phyloP scores from a whole-genome alignment of 768 basidiomycete species.

The Cyathus striatus region DNA sequence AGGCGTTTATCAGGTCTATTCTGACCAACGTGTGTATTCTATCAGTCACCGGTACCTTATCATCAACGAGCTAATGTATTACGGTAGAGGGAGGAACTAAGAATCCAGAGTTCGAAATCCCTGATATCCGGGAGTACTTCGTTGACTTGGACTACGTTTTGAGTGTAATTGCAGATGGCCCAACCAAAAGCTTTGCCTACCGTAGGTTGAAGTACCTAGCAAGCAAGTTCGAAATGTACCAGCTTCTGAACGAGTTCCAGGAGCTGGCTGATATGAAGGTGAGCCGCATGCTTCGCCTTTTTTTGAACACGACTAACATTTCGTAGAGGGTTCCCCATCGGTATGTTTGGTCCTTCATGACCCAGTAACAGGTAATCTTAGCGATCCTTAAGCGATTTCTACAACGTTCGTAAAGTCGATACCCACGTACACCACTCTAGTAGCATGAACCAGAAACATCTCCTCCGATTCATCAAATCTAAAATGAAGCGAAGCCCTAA shows the following conservation, averaged over 20 bases:
- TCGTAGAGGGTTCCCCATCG: constrained; percentile 75
- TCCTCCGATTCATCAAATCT: constrained; percentile 97
- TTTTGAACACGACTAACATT: neutral
- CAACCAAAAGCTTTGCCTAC: constrained; percentile 94
- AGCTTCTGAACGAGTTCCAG: constrained; percentile 86
- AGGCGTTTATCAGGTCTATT: constrained; percentile 89
- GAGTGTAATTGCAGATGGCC: constrained; percentile 88
- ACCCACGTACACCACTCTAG: constrained; percentile 99
- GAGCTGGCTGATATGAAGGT: constrained; percentile 98
- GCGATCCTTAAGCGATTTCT: constrained; percentile 72
- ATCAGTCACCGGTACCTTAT: neutral
- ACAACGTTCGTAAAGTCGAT: constrained; percentile 97
- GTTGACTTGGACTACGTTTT: constrained; percentile 92
- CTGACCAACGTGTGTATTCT: constrained; percentile 33
- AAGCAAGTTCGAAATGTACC: constrained; percentile 93
- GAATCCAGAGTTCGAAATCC: constrained; percentile 71
- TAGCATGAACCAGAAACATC: constrained; percentile 99
- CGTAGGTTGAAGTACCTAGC: constrained; percentile 85
- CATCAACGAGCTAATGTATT: neutral
- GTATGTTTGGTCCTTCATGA: constrained; percentile 27
- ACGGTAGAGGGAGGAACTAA: constrained; percentile 15
- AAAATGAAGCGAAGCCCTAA: constrained; percentile 90
- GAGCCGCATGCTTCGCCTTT: constrained; percentile 11
- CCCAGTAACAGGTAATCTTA: neutral
- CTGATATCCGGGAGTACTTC: constrained; percentile 91